A percentile compares a stretch with the other conserved stretches of the same genome.
These are phyloP conservation scores for Lachnellula arida DNA, from an alignment of 2,329 filamentous ascomycete species.

Conservation along the genomic window DNA sequence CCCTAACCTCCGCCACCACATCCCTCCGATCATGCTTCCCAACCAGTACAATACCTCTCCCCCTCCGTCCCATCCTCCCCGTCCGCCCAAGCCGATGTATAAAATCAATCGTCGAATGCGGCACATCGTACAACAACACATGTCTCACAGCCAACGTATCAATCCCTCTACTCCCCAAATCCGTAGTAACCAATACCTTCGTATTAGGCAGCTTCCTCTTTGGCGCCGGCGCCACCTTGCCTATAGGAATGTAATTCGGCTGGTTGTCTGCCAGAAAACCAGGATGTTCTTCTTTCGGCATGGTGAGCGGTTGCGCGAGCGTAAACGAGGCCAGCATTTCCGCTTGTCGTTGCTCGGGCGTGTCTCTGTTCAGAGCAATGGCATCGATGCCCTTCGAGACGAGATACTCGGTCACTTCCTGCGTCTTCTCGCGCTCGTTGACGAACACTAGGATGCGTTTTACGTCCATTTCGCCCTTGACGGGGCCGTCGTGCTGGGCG, in stretches of 20 bases:
- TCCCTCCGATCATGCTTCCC: conserved; percentile 87
- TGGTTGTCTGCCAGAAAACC: conserved; percentile 38
- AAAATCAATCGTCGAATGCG: conserved; percentile 95
- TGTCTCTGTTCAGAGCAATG: conserved; percentile 78
- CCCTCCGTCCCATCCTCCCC: conserved; percentile 86
- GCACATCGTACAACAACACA: conserved; percentile 95
- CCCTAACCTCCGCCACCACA: conserved; percentile 84
- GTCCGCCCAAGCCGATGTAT: conserved; percentile 92
- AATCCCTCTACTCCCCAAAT: conserved; percentile 87
- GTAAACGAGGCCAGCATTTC: conserved; percentile 77
- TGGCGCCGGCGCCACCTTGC: conserved; percentile 21
- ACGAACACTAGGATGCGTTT: conserved; percentile 94
- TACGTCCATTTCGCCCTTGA: conserved; percentile 56
- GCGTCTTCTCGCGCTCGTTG: conserved; percentile 88
- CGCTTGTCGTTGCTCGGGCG: conserved; percentile 68
- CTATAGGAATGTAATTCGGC: conserved; percentile 29
- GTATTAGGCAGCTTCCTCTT: conserved; percentile 58
- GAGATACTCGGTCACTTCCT: conserved; percentile 75
- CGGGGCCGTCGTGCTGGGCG: conserved; percentile 50
- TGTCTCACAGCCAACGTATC: conserved; percentile 88
- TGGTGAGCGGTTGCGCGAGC: conserved; percentile 33
- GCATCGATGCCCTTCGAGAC: conserved; percentile 83
- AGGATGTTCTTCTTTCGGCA: conserved; percentile 33
- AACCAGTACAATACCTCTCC: conserved; percentile 83
- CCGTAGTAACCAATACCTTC: conserved; percentile 90